Evolutionary conservation across 2,329 filamentous ascomycete genomes (phyloP), one percentile per base, ranked within the genome.

Genomic region (Davidsoniella virescens): DNA sequence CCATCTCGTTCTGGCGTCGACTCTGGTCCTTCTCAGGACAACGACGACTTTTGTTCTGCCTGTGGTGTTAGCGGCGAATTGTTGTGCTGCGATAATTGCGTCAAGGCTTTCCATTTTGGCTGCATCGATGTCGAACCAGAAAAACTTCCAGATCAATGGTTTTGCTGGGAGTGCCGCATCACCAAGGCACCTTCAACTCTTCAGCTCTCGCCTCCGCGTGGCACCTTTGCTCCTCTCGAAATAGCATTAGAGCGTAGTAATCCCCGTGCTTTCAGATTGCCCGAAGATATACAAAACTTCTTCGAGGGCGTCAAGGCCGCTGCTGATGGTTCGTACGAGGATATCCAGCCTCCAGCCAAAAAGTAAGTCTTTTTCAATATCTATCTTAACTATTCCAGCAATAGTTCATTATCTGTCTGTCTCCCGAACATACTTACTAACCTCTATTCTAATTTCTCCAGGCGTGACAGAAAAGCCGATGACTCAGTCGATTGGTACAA

Each of bases 31-130:
- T 70, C 71, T 52, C 70, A 75, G 69, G 82, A 94, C 55, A 94
- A 94, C 64, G 86, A 92, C 63, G 90, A 96, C 63, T 82, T 83
- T 61, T 98, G 90, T 68, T 82, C 82, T 54, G 79, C 87, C 43
- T 98, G 92, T 67, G 78, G 82, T 59, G 84, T 83, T 55, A 83
- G 78, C 57, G 90, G 90, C 52, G 79, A 87, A 57, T 75, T 98
- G 55, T 74, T 96, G 56, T 95, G 88, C 67, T 98, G 92, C 65
- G 92, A 96, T 67, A 85, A 84, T 55, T 98, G 92, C 67, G 77
- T 82, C 54, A 79, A 86, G 57, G 86, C 88, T 5, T 95, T 93
- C 65, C 92, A 96, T 65, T 87, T 92, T 62, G 73, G 77, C 53
- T 96, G 92, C 63, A 78, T 92, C 57, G 83, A 93, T 63, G 82